A percentile compares a stretch with the other conserved stretches of the same genome.
These are phyloP conservation scores for Nannochloris sp. DNA, from an alignment of 139 green algal genomes.

Conservation along the genomic window DNA sequence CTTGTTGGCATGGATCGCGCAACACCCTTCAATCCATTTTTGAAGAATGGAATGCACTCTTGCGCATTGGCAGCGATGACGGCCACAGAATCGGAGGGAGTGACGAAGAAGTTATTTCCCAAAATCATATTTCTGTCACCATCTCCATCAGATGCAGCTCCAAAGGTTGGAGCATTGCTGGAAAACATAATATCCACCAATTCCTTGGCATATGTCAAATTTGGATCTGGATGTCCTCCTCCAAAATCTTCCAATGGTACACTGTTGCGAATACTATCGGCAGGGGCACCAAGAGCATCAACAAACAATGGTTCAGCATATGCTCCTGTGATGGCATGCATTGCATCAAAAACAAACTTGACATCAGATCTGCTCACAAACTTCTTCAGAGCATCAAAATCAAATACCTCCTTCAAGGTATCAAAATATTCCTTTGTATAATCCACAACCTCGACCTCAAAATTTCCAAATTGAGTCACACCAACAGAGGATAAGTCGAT, in stretches of 20 bases:
- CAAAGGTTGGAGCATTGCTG: constrained; percentile 67
- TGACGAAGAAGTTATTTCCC: constrained; percentile 94
- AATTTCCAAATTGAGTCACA: constrained; percentile 71
- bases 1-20: constrained; percentile 95
- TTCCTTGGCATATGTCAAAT: constrained; percentile 97
- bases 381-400: constrained; percentile 79
- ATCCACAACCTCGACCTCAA: constrained; percentile 96
- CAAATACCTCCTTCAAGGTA: constrained; percentile 85
- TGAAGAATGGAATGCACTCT: constrained; percentile 96
- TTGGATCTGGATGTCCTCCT: constrained; percentile 95
- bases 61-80: constrained; percentile 97
- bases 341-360: constrained; percentile 86
- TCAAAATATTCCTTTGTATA: constrained; percentile 86
- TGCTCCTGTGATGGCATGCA: constrained; percentile 93
- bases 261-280: constrained; percentile 42
- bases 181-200: constrained; percentile 76
- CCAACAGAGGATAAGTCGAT: constrained; percentile 80
- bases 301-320: constrained; percentile 93
- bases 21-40: constrained; percentile 90
- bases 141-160: constrained; percentile 84
- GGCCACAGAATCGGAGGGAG: constrained; percentile 90
- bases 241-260: constrained; percentile 83
- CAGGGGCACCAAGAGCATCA: constrained; percentile 58
- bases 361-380: constrained; percentile 87
- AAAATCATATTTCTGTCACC: constrained; percentile 99